Evolutionary conservation across 495 filamentous ascomycete genomes (phyloP), one percentile per base, ranked within the genome.

Genomic region (Talaromyces wortmannii): DNA sequence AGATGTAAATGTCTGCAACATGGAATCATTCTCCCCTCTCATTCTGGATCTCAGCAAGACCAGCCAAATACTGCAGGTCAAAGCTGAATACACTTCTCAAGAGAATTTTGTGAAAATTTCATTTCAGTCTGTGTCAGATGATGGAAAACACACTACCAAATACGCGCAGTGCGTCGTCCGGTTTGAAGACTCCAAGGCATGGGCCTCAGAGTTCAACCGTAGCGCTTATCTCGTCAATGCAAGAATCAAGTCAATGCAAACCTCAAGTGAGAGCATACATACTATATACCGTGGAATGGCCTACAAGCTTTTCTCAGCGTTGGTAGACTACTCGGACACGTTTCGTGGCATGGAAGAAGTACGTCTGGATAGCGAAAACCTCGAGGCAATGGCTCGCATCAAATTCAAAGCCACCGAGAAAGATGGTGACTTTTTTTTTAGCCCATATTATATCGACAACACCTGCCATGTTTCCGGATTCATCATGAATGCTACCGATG

Each of bases 261-360:
- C 57, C 3, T 54, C 63, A 16, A 64, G 65, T 47, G 72, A 77
- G 36, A 78, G 73, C 15, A 15, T 45, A 29, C 46, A 67, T 47
- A 62, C 58, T 40, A 43, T 83, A 49, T 74, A 77, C 15, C 76
- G 81, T 1, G 77, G 79, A n/a, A 74, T 89, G 64, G 83, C 81
- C 6, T 91, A 90, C 69, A 85, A 86, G 62, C 69, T 89, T 16
- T 83, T 90, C 55, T 59, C 70, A 11, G 74, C 82, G 36, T 65
- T 89, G 3, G 86, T 87, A 23, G 78, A 86, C 48, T 89, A 86
- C 59, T 71, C 76, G 45, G 63, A 57, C 0, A 69, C 75, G 15
- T 90, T 85, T 64, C 73, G 73, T 49, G 83, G 84, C 13, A 83
- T 90, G 80, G 79, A 88, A 52, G 86, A 91, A 55, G 84, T 92